Evolutionary conservation across 164 flowering plant genomes (phyloP).

Genomic region (Stephania yunnanensis): DNA sequence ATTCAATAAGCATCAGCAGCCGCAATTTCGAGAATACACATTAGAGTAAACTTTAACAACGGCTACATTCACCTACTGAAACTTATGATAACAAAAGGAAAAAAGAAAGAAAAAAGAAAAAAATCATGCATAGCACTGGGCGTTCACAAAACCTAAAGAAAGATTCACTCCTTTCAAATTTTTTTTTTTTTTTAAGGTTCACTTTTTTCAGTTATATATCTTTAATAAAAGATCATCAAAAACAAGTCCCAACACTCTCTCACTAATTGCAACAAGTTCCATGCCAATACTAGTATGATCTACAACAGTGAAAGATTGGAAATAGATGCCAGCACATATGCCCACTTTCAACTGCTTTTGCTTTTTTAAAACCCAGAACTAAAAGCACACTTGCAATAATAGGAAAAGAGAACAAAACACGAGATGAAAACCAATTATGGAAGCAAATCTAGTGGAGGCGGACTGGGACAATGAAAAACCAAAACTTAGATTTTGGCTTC

Average conservation of each 20-base stretch:
- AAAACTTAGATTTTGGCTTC: background rate
- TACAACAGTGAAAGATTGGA: background rate
- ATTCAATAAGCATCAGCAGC: background rate
- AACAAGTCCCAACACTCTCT: background rate
- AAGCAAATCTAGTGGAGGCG: background rate
- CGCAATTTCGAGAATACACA: background rate
- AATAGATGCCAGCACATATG: background rate
- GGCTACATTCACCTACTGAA: background rate
- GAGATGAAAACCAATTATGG: background rate
- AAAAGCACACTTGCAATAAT: background rate
- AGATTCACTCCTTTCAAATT: background rate
- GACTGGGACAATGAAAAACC: background rate
- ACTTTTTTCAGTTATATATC: background rate
- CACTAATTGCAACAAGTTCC: background rate
- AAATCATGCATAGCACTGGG: background rate
- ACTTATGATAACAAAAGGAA: background rate
- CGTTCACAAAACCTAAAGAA: background rate
- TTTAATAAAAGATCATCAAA: background rate
- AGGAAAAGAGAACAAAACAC: background rate
- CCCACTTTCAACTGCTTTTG: background rate
- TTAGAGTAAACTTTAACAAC: background rate
- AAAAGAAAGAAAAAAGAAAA: background rate
- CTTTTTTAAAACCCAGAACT: background rate
- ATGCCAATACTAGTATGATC: background rate
- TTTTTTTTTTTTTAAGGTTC: too few species aligned